Base-by-base conservation (phyloP, 768 basidiomycete species). In the Scleroderma bovista region DNA sequence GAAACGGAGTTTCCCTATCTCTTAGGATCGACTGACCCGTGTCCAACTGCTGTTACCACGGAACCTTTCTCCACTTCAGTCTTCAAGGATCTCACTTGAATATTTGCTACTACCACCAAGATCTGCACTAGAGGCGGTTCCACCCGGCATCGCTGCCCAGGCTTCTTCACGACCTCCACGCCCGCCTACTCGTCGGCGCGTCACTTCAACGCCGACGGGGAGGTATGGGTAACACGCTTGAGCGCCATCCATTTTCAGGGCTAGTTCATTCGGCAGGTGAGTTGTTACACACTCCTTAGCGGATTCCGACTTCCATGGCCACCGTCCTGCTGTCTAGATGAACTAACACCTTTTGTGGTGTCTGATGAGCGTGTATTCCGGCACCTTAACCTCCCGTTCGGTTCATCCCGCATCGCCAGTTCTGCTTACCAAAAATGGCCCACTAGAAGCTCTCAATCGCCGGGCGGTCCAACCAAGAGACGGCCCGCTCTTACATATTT, bases 181-280 rank as follows among this genome's bases (percentile, higher is more conserved):
- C 26, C 26, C 26, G 26, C 26, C 26, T 29, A 29, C 26, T 29
- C 26, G 26, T 29, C 26, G 26, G 26, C 26, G 26, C 26, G 26
- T 29, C 26, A 29, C 26, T 29, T 29, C 26, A 9, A 29, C 26
- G 26, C 26, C 26, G 26, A 29, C 26, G 26, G 84, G 73, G 81
- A 82, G 80, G 84, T 86, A 80, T 86, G 81, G 84, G 84, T 84
- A 80, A 78, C 77, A 83, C 79, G 77, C 82, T 85, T 84, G 77
- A 86, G 84, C 83, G 83, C 84, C 84, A 86, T 86, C 84, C 83
- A 85, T 86, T 86, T 86, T 86, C 80, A 85, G 82, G 84, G 84
- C 83, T 83, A 85, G 83, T 85, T 84, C 79, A 83, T 87, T 87
- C 82, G 80, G 84, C 84, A 84, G 84, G 83, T 86, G 82, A 86